phyloP scores from a whole-genome alignment of 129 eudicot species.

The Artemisia argyi region DNA sequence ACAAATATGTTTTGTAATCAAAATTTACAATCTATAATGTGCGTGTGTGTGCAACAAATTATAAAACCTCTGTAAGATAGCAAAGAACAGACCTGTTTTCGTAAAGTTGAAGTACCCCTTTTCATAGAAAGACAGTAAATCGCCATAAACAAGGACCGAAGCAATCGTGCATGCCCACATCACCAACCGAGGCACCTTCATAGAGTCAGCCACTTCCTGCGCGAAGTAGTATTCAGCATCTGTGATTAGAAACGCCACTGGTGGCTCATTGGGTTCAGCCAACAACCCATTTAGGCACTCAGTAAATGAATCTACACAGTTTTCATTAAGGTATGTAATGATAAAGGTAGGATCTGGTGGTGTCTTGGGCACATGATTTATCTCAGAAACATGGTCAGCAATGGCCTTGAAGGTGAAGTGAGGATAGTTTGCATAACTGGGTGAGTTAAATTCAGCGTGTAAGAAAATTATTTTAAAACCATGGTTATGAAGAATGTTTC shows the following conservation, averaged over 20 bases:
- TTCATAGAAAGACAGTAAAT: neutral
- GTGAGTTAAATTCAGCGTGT: constrained; percentile 37
- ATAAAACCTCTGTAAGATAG: too few relatives aligned
- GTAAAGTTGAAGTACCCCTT: too few relatives aligned
- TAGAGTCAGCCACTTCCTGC: neutral
- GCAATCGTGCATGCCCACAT: neutral
- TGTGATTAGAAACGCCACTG: constrained; percentile 31
- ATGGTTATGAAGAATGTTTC: constrained; percentile 39
- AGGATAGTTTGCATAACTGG: constrained; percentile 30
- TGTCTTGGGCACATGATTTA: neutral
- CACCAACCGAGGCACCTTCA: neutral
- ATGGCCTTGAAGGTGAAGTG: constrained; percentile 43
- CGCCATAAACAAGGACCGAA: neutral
- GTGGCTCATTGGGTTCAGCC: neutral
- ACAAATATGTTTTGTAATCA: too few relatives aligned
- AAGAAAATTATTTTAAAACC: constrained; percentile 47
- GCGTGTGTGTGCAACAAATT: too few relatives aligned
- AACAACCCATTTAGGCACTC: constrained; percentile 17
- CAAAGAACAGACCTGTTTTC: too few relatives aligned
- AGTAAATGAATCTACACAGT: constrained; percentile 29
- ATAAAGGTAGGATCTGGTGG: neutral
- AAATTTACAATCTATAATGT: too few relatives aligned
- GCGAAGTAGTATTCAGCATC: constrained; percentile 26
- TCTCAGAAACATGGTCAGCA: constrained; percentile 27
- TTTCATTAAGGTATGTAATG: constrained; percentile 3